Base-by-base conservation (phyloP, 1,139 yeast species). In the Yamadazyma atmosphaerica region DNA sequence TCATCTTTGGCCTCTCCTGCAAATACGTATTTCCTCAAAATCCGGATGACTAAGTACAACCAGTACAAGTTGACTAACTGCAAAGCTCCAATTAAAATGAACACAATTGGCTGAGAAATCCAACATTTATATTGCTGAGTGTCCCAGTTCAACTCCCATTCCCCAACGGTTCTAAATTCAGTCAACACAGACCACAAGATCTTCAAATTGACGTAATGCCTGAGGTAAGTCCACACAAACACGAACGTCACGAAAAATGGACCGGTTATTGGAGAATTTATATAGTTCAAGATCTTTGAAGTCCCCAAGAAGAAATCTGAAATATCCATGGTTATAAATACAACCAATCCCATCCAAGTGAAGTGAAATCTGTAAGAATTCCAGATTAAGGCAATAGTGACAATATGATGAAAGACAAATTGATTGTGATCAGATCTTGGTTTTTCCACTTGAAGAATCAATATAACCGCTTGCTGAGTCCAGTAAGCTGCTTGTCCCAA, bases 121-220 rank as follows among this genome's bases (percentile, higher is more conserved):
- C 87, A 88, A 66, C 98, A 92, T 65, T 94, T 92, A 71, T 90
- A 92, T 61, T 90, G 96, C 60, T 89, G 92, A 23, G 94, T 83
- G n/a, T 76, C 87, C 82, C 90, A 92, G 67, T 88, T 81, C 52
- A 94, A 72, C 40, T 75, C 76, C 66, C 74, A 89, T 44, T 82
- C 82, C 34, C 98, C 98, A 25, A 87, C 88, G 2, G 94, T 79
- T 48, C 73, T 76, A 64, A 86, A 92, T 60, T 89, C 95, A 21
- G 97, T 89, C 39, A 86, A 68, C 24, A 92, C 83, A 1, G 98
- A 89, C 85, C 87, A 87, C 50, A 92, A 73, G 45, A 92, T 86
- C 54, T 70, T 77, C 46, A 90, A 55, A 61, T 90, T 92, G 49
- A 89, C 63, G 60, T 80, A 87, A 58, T 92, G 98, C 60, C 99